Evolutionary conservation across 2,329 filamentous ascomycete genomes (phyloP).

Genomic region (Orbilia ellipsospora): DNA sequence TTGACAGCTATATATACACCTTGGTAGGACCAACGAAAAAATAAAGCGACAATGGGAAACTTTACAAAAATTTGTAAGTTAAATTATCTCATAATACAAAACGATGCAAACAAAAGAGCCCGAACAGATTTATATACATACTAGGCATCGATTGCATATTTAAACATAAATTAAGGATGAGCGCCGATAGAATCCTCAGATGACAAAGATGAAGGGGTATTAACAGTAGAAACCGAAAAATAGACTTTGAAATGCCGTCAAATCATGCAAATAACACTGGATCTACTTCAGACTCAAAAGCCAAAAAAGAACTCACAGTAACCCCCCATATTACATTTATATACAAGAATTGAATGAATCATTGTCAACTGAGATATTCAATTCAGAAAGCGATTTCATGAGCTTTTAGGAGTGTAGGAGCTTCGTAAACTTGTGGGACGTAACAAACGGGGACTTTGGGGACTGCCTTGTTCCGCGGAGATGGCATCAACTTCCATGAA

Average conservation of each 20-base stretch:
- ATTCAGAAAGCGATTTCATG: not conserved
- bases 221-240: not conserved
- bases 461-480: not conserved
- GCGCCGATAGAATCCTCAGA: not conserved
- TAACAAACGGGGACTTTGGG: not conserved
- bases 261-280: not conserved
- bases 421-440: constrained; percentile 7
- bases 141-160: no score
- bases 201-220: not conserved
- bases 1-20: not conserved
- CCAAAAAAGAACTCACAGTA: no score
- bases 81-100: no score
- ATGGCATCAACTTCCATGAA: constrained; percentile 24
- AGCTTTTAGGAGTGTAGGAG: constrained; percentile 8
- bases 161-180: no score
- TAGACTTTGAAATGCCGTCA: not conserved
- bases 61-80: not conserved
- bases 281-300: not conserved
- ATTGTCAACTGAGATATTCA: not conserved
- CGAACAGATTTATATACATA: no score
- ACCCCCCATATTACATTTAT: no score
- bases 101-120: no score
- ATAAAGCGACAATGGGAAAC: not conserved
- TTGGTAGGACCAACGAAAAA: not conserved
- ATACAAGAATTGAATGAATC: not conserved